Evolutionary conservation across 2,329 filamentous ascomycete species (phyloP), one percentile per base, ranked within the genome.

Genomic region (Phialocephala subalpina): DNA sequence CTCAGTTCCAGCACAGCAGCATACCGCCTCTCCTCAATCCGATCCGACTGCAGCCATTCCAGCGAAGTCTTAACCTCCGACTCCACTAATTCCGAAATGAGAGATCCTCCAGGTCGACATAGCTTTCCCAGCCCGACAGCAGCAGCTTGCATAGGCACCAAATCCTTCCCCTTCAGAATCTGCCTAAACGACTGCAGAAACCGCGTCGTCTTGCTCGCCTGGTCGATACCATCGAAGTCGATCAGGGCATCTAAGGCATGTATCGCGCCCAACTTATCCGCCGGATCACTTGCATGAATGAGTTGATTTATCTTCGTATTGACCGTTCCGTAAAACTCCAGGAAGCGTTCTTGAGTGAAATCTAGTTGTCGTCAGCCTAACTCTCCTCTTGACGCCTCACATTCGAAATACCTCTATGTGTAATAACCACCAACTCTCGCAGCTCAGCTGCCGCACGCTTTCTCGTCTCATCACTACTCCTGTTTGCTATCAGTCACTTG

Each of bases 1-100:
- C 94, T 89, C 62, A 99, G 86, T 36, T 97, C 90, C 27, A 99
- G 86, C 8, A 97, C 95, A 20, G 96, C 94, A 65, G 94, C 95
- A 77, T 98, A 97, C 73, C 96, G 88, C 73, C 95, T 87, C 77
- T 95, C 95, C 81, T 99, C 96, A 73, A 97, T 90, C 71, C 95
- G 88, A 77, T 98, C 97, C 58, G 94, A 94, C 77, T 98, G 95
- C 64, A 99, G 87, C 92, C 94, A 98, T 81, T 99, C 96, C 62
- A 99, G 84, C 1, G 97, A 94, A 20, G 94, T 96, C 78, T 97
- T 97, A 68, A 98, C 94, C 80, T 99, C 95, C 62, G 94, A 95
- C 77, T 99, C 96, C 64, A 99, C 96, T 62, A 99, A 84, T 79
- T 98, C 95, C 8, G 95, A 97, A 53, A 97, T 97, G 69, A 98